Evolutionary conservation across 345 rosid species (phyloP).

Genomic region (Linum tenue): DNA sequence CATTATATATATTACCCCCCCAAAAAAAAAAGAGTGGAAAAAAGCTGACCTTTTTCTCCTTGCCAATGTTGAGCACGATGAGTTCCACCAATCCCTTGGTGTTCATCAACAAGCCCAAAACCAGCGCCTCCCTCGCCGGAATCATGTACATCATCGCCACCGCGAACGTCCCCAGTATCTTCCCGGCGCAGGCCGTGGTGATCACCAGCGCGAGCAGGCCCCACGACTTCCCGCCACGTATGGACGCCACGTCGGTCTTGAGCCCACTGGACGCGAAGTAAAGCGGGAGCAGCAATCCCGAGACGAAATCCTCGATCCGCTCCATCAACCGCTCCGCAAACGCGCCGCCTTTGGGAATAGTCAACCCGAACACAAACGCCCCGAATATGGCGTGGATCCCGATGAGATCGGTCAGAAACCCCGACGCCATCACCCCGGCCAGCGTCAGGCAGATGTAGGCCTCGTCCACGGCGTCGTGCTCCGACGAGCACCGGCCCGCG

Average conservation of each 20-base stretch:
- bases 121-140: slow-evolving; percentile 61
- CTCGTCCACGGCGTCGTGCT: slow-evolving; percentile 47
- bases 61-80: slow-evolving; percentile 89
- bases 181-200: slow-evolving; percentile 64
- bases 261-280: slow-evolving; percentile 86
- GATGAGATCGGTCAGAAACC: slow-evolving; percentile 59
- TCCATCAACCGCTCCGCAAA: slow-evolving; percentile 65
- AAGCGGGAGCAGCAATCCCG: slow-evolving; percentile 76
- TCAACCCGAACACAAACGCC: slow-evolving; percentile 69
- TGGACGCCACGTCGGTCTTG: slow-evolving; percentile 60
- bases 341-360: slow-evolving; percentile 72
- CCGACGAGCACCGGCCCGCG: slow-evolving; percentile 44
- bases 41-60: slow-evolving; percentile 57
- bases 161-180: slow-evolving; percentile 60
- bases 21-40: not conserved
- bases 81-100: slow-evolving; percentile 91
- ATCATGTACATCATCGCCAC: slow-evolving; percentile 59
- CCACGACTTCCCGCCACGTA: slow-evolving; percentile 54
- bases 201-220: slow-evolving; percentile 60
- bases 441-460: slow-evolving; percentile 63
- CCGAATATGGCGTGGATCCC: slow-evolving; percentile 87
- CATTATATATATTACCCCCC: no score
- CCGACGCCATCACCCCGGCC: slow-evolving; percentile 67
- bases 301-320: slow-evolving; percentile 77
- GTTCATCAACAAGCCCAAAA: slow-evolving; percentile 79